Evolutionary conservation across 345 rosid genomes (phyloP), one percentile per base, ranked within the genome.

Genomic region (Populus alba): DNA sequence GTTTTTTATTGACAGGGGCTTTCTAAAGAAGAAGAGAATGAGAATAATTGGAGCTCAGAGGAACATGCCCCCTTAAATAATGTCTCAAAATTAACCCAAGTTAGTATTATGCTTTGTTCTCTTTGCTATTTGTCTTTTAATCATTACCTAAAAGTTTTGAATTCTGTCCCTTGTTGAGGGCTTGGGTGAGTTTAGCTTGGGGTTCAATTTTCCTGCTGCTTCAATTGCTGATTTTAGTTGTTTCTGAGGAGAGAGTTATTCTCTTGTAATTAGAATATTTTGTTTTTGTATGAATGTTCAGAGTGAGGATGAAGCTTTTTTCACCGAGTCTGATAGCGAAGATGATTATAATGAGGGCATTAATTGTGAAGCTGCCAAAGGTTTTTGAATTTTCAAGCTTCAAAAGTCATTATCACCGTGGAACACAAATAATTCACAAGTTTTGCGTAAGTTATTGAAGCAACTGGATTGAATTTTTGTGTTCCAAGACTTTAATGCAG

Each of bases 271-370:
- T 71, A 75, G 71, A 79, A 84, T 9, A 83, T 75, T 78, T 74
- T 66, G 66, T 37, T 65, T 51, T 81, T 81, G 77, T 63, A 43
- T 39, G 74, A 47, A 18, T 53, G 6, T 86, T 75, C 87, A 95
- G 90, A 88, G 86, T n/a, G 89, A 89, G 71, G 92, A 88, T 79
- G 84, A 83, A 73, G 84, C 68, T 81, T 41, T 77, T 3, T 61
- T 1, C 11, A n/a, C 74, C n/a, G 82, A 8, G 23, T 83, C 86
- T 68, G 83, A 80, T 20, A 70, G 38, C 18, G 84, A 72, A 18
- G 80, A 85, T 0, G 84, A 83, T 0, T 84, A 79, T 37, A 84
- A 59, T 17, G 86, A 84, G 18, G 74, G 55, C 63, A 82, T 41
- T 82, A 86, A 88, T 63, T 79, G 78, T 82, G 91, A 87, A 76